Evolutionary conservation across 2,329 filamentous ascomycete species (phyloP), one percentile per base, ranked within the genome.

Genomic region (Dothiorella sarmentorum): DNA sequence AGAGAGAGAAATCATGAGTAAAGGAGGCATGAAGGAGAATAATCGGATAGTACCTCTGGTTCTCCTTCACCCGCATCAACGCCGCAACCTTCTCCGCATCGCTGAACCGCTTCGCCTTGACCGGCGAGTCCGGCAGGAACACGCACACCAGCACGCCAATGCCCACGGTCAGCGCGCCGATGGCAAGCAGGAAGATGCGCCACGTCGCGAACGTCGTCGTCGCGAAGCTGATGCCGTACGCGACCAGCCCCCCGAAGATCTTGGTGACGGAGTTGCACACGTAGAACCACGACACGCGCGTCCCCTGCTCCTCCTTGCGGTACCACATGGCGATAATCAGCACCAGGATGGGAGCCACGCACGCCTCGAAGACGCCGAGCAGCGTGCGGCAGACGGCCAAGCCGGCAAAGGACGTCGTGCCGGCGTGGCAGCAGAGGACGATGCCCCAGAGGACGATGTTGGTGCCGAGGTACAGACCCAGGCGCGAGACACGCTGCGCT

Each of bases 301-400:
- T 60, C 72, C 63, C 82, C 67, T 85, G 82, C 63, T 84, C 83
- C 60, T 77, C 75, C 55, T 82, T 76, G 38, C 81, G 76, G 75
- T 82, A 86, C 83, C 83, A 86, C 81, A 85, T 84, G 53, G 70
- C 79, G 73, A 82, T 82, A 49, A 86, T 82, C 1, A 78, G 66
- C 15, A 73, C 70, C 37, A 75, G 69, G 6, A 68, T 67, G 13
- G 69, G 0, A 85, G 81, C 69, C 89, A 87, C 65, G 89, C 89
- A 55, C 86, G 80, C 52, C 86, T 87, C 6, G 90, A 78, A 26
- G 37, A 58, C 29, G 29, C 56, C 56, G 7, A 90, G 71, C 0
- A 83, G 86, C 5, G 87, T 80, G 2, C 56, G 56, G 87, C 81
- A 0, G 76, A 72, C n/a, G 87, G 45, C 10, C 65, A 58, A 9